Evolutionary conservation across 176 grass and related monocot genomes (phyloP), one percentile per base, ranked within the genome.

Genomic region (Luzula sylvatica): DNA sequence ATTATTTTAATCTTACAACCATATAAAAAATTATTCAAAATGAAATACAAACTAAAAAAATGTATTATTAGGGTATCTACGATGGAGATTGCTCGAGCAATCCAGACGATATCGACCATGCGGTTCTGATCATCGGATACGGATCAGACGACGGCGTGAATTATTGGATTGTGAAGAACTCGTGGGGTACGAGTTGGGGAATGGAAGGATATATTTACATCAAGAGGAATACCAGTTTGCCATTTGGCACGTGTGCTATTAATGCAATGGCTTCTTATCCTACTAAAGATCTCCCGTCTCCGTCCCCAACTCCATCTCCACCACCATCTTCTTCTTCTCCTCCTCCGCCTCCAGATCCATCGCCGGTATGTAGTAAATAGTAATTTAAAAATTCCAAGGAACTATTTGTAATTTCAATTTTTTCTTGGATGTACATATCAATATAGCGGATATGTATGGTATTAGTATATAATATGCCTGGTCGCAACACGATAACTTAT

Each of bases 141-240:
- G 75, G 75, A 72, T 55, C 60, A 30, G 20, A 79, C 66, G 67
- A 28, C 6, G 50, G 23, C n/a, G 23, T 39, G 3, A 29, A 40
- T 2, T 79, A 79, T 30, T 79, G 75, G 75, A 79, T 79, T n/a
- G 68, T 79, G 11, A 79, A 79, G 30, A 79, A 79, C 20, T 79
- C 75, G 16, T 79, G 75, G 75, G 75, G 75, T 24, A 61, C 67
- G 11, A 72, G 45, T 50, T 79, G 75, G 75, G 75, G 75, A 54
- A 67, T 79, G 46, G 15, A 79, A 72, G 75, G 75, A 42, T 79
- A 79, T 15, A 72, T 79, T 27, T 79, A 79, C 68, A 72, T 79
- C 4, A 67, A 55, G 40, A 72, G 60, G 50, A 67, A 79, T 16
- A 29, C 32, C 1, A 57, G 12, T 23, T 67, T 72, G 57, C 14